phyloP scores from a whole-genome alignment of 2,329 filamentous ascomycete species.

The Thielaviopsis punctulata region DNA sequence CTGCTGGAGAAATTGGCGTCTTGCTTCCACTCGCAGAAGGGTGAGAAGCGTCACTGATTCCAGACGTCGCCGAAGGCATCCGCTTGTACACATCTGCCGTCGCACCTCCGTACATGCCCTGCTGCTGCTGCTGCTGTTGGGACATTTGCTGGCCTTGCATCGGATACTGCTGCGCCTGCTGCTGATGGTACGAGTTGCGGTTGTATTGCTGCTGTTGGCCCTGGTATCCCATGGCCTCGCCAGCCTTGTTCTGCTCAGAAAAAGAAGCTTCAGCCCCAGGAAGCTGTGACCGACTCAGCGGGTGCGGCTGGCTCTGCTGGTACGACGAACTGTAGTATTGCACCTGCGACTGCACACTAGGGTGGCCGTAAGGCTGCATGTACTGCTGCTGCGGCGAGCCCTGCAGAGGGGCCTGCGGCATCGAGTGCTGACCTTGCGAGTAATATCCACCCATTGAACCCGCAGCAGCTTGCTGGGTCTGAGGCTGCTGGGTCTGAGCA shows the following conservation, averaged over 20 bases:
- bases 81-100: slow-evolving; percentile 17
- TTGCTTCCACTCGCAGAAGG: slow-evolving; percentile 29
- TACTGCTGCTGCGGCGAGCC: slow-evolving; percentile 10
- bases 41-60: slow-evolving; percentile 19
- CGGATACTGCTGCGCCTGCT: background rate
- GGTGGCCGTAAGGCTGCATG: slow-evolving; percentile 6
- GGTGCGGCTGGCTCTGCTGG: slow-evolving; percentile 9
- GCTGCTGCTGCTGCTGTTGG: background rate
- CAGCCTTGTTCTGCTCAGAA: background rate
- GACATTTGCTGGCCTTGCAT: slow-evolving; percentile 3
- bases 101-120: background rate
- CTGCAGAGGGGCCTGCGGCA: slow-evolving; percentile 1
- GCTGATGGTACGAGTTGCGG: background rate
- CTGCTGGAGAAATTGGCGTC: slow-evolving; percentile 45
- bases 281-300: slow-evolving; percentile 9
- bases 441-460: slow-evolving; percentile 1
- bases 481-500: slow-evolving; percentile 18
- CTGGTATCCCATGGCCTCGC: background rate
- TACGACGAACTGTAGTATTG: slow-evolving; percentile 8
- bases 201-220: background rate
- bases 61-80: slow-evolving; percentile 28
- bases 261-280: slow-evolving; percentile 1
- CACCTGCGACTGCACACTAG: background rate
- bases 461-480: background rate
- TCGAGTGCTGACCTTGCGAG: background rate